A percentile compares a stretch with the other conserved stretches of the same genome.
Evolutionary conservation across 2,329 filamentous ascomycete genomes (phyloP).

Genomic region (Talaromyces sp.): DNA sequence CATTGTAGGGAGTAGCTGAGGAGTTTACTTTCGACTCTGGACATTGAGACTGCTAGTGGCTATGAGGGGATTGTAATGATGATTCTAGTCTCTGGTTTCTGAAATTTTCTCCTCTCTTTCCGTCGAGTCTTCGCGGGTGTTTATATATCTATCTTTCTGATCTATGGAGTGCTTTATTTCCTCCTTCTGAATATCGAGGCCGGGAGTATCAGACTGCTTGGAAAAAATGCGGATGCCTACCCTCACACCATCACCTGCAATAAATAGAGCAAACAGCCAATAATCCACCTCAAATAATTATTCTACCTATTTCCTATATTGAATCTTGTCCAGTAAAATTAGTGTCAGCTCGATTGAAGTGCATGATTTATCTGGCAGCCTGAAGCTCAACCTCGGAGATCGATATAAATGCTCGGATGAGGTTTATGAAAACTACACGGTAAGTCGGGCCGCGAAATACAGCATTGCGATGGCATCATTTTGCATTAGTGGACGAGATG

Average conservation of each 20-base stretch:
- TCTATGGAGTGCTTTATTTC: neutral
- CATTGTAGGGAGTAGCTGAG: conserved; percentile 5
- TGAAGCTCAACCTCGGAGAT: neutral
- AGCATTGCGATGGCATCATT: neutral
- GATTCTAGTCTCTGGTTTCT: neutral
- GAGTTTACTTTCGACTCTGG: neutral
- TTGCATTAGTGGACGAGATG: neutral
- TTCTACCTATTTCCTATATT: neutral
- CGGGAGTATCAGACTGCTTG: neutral
- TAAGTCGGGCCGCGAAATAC: neutral
- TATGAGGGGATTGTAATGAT: neutral
- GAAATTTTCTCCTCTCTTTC: neutral
- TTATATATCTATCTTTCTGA: neutral
- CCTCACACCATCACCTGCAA: neutral
- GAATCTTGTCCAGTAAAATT: no score
- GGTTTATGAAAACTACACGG: neutral
- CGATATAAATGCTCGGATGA: neutral
- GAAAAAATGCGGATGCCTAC: neutral
- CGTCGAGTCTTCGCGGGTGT: neutral
- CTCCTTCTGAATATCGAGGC: neutral
- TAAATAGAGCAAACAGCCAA: neutral
- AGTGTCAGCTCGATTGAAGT: neutral
- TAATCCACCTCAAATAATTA: neutral
- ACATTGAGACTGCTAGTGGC: neutral
- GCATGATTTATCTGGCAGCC: neutral